Base-by-base conservation (phyloP, 2,329 filamentous ascomycete species). In the Alternaria tenuissima region DNA sequence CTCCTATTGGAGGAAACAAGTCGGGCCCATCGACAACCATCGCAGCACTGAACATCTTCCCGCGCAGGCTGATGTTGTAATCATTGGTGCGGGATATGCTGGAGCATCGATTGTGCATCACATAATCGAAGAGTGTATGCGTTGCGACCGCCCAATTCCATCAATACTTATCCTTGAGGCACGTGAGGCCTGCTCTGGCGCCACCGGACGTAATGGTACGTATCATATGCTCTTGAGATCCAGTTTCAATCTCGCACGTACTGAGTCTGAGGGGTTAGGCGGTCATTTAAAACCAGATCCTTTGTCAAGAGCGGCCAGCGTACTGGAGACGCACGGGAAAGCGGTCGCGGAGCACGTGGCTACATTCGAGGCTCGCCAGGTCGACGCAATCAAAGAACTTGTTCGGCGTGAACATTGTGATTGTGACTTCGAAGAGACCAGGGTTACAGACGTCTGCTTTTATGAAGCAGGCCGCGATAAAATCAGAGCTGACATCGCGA, bases 151-250 rank as follows among this genome's bases (percentile, higher is more conserved):
- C 16, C 43, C 55, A 16, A 28, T 54, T 5, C 61, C 61, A 18
- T 63, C 61, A 11, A 69, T 66, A 51, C 38, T 63, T n/a, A 62
- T 70, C 12, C 71, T 86, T n/a, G 85, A 87, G 62, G 84, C 85
- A 2, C 76, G 85, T 2, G 71, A 79, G 42, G 66, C 84, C 7
- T 84, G 83, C 63, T 82, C 80, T 9, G 85, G 85, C 16, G 85
- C 84, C 3, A 87, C 85, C 8, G 85, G 82, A 1, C 79, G 85
- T 49, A 86, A 86, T 61, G 84, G 84, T 20, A 84, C 83, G 0
- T 64, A 20, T 4, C 26, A 16, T 18, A 47, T 39, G 20, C 12
- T 14, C 16, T 43, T 18, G 42, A 43, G 8, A 46, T 24, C 1
- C 7, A 18, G 9, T 1, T 9, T 18, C 16, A 16, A 8, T 44